These are phyloP conservation scores for Rutstroemia sp. DNA, from an alignment of 2,329 filamentous ascomycete genomes.

Conservation along the genomic window DNA sequence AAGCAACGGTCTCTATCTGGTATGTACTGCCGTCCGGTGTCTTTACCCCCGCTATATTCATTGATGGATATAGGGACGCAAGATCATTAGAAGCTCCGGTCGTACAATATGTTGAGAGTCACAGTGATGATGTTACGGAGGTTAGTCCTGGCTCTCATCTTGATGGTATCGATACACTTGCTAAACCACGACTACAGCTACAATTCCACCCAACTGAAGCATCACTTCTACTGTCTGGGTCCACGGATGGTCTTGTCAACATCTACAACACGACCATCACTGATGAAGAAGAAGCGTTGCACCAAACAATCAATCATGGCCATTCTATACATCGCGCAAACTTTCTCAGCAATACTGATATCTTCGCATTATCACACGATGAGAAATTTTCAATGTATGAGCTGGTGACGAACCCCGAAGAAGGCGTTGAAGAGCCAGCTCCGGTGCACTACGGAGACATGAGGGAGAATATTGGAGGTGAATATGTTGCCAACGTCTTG, in stretches of 20 bases:
- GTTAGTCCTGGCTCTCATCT: conserved; percentile 25
- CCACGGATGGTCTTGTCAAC: conserved; percentile 73
- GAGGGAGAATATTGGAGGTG: conserved; percentile 55
- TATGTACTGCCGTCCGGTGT: conserved; percentile 28
- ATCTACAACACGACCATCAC: conserved; percentile 63
- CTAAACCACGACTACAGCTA: conserved; percentile 35
- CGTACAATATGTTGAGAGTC: conserved; percentile 54
- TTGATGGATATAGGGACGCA: conserved; percentile 43
- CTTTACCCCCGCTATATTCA: not conserved
- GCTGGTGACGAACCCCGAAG: conserved; percentile 54
- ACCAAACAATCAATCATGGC: conserved; percentile 72
- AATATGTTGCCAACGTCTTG: conserved; percentile 65
- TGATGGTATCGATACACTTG: conserved; percentile 14
- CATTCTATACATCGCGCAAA: conserved; percentile 68
- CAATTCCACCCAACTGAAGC: conserved; percentile 54
- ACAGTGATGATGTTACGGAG: conserved; percentile 62
- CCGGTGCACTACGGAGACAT: conserved; percentile 61
- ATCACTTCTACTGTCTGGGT: conserved; percentile 63
- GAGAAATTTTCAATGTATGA: conserved; percentile 71
- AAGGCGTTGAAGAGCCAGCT: conserved; percentile 43
- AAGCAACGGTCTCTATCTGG: conserved; percentile 56
- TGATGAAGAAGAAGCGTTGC: conserved; percentile 70
- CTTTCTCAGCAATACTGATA: conserved; percentile 57
- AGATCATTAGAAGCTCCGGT: conserved; percentile 40
- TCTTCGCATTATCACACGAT: conserved; percentile 70